Conservation (phyloP, 2,329 filamentous ascomycete genomes). For the Ceratocystis variospora region DNA sequence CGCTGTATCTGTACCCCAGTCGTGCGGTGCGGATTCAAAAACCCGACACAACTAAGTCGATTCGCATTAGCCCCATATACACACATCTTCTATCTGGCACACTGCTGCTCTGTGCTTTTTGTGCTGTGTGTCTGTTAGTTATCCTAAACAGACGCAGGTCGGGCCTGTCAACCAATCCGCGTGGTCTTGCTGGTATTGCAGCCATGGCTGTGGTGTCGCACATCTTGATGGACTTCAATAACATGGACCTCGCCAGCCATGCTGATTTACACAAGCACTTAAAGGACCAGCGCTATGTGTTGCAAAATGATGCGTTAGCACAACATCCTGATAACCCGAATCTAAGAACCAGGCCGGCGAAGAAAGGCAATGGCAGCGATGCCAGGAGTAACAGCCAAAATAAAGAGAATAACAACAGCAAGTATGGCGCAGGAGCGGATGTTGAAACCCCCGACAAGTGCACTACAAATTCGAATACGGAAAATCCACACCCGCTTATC, state of each 20-base stretch:
- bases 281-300: slow-evolving; percentile 51
- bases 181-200: slow-evolving; percentile 59
- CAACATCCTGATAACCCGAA: slow-evolving; percentile 41
- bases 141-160: slow-evolving; percentile 49
- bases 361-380: background rate
- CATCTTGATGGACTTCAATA: slow-evolving; percentile 60
- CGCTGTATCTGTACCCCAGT: slow-evolving; percentile 43
- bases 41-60: slow-evolving; percentile 35
- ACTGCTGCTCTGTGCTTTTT: slow-evolving; percentile 42
- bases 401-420: background rate
- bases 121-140: slow-evolving; percentile 45
- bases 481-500: slow-evolving; percentile 57
- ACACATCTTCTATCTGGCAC: slow-evolving; percentile 47
- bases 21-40: slow-evolving; percentile 32
- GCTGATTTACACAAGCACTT: slow-evolving; percentile 54
- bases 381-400: background rate
- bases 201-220: slow-evolving; percentile 63
- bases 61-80: slow-evolving; percentile 43
- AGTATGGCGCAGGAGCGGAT: background rate
- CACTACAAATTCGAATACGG: slow-evolving; percentile 32
- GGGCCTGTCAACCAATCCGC: slow-evolving; percentile 53
- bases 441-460: background rate
- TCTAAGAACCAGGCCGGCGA: slow-evolving; percentile 20
- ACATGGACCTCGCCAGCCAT: slow-evolving; percentile 53
- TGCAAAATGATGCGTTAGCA: slow-evolving; percentile 57